Conservation (phyloP, 208 protist species). For the Acanthamoeba sp. region DNA sequence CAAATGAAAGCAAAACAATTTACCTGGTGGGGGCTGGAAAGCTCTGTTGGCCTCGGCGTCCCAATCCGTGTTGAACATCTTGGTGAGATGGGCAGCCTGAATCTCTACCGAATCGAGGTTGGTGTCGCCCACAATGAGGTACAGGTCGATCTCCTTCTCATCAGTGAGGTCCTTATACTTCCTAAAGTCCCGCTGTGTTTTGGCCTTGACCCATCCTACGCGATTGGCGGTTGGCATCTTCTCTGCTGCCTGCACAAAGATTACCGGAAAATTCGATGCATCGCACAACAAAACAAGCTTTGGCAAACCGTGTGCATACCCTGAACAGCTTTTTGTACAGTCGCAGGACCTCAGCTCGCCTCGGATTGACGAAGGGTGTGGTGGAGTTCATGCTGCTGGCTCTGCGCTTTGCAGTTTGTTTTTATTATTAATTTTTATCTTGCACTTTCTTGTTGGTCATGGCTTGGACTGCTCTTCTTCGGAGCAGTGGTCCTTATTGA, state of each 20-base stretch:
- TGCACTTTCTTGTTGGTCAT: too few species aligned
- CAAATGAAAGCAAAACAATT: neutral
- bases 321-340: constrained; percentile 60
- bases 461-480: neutral
- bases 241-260: constrained; percentile 14
- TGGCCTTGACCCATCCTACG: constrained; percentile 36
- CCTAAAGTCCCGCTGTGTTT: constrained; percentile 24
- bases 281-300: neutral
- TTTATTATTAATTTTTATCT: neutral
- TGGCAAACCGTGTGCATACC: neutral
- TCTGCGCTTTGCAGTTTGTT: neutral
- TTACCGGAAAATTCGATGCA: neutral
- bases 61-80: constrained; percentile 67
- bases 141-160: constrained; percentile 45
- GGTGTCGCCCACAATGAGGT: constrained; percentile 32
- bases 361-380: neutral
- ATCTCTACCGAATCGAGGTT: constrained; percentile 43
- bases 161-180: constrained; percentile 55
- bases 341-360: constrained; percentile 15
- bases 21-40: constrained; percentile 10
- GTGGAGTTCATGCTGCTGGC: too few species aligned
- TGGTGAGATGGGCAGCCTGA: constrained; percentile 54
- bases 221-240: constrained; percentile 43
- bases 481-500: neutral
- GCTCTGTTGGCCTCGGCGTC: constrained; percentile 45